A percentile compares a stretch with the other conserved stretches of the same genome.
Conservation (phyloP, 148 eudicot genomes). For the Arbutus unedo region DNA sequence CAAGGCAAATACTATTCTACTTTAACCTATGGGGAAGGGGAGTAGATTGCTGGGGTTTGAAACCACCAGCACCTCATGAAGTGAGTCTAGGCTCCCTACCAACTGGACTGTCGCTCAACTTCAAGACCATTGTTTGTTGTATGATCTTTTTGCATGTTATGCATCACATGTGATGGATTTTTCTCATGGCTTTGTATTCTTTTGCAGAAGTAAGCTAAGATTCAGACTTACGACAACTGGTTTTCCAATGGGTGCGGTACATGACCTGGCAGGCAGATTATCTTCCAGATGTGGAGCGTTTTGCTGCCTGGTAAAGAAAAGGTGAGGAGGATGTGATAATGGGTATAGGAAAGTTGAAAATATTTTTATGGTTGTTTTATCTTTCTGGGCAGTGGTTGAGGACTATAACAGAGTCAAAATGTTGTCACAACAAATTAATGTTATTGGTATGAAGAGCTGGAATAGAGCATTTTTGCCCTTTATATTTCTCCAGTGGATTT, state of each 20-base stretch:
- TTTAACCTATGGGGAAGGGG: no score
- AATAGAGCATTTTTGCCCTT: not conserved
- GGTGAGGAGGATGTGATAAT: not conserved
- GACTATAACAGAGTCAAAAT: not conserved
- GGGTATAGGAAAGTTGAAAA: not conserved
- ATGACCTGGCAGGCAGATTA: not conserved
- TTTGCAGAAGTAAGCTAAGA: not conserved
- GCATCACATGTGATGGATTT: not conserved
- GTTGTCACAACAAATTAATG: not conserved
- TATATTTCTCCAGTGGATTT: not conserved
- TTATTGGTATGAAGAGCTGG: not conserved
- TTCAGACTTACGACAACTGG: conserved; percentile 8
- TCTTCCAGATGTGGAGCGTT: conserved; percentile 9
- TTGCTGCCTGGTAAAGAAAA: not conserved
- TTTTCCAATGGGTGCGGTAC: not conserved
- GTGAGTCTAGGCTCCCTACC: no score
- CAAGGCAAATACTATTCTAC: no score
- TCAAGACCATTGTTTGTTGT: not conserved
- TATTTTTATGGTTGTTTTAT: not conserved
- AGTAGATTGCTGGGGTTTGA: no score
- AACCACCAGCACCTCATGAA: no score
- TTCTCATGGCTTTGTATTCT: not conserved
- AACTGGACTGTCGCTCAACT: no score
- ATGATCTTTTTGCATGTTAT: not conserved
- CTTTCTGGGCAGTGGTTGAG: not conserved